Evolutionary conservation across 805 yeast genomes (phyloP).

Genomic region (Metschnikowia picachoensis): DNA sequence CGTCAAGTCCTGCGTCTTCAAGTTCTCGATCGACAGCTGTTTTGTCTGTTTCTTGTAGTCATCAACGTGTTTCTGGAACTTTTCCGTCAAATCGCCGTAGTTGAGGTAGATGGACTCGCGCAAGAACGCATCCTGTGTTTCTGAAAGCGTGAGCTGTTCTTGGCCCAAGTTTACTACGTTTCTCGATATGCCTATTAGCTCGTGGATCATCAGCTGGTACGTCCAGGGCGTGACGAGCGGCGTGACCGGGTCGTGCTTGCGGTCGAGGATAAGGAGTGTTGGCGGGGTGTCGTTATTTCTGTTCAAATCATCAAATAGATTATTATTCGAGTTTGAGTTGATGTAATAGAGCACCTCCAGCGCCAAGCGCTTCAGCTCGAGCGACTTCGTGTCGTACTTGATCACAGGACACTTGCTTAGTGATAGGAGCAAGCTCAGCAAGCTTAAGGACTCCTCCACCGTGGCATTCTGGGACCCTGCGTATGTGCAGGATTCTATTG

Average conservation of each 20-base stretch:
- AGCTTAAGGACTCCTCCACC: constrained; percentile 33
- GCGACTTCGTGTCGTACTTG: constrained; percentile 69
- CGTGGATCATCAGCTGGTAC: constrained; percentile 96
- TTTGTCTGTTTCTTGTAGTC: constrained; percentile 79
- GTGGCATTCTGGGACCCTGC: constrained; percentile 12
- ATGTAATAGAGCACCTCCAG: constrained; percentile 58
- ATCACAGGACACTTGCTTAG: constrained; percentile 75
- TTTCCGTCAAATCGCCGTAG: constrained; percentile 92
- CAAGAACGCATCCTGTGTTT: constrained; percentile 72
- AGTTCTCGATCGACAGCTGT: constrained; percentile 51
- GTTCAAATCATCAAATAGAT: constrained; percentile 63
- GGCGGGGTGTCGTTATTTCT: constrained; percentile 65
- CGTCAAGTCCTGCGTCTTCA: constrained; percentile 63
- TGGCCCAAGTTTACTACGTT: constrained; percentile 69
- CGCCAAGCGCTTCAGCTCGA: constrained; percentile 62
- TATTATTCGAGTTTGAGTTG: constrained; percentile 49
- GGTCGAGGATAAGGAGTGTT: constrained; percentile 67
- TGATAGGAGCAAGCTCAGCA: constrained; percentile 62
- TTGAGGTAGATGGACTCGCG: constrained; percentile 79
- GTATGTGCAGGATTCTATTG: constrained; percentile 30
- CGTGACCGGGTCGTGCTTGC: constrained; percentile 88
- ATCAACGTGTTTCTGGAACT: constrained; percentile 78
- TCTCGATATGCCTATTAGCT: constrained; percentile 74
- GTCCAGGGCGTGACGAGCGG: constrained; percentile 96
- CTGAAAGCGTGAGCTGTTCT: constrained; percentile 44